These are phyloP conservation scores for Boletus fagicola DNA, from an alignment of 768 basidiomycete species.

Conservation along the genomic window DNA sequence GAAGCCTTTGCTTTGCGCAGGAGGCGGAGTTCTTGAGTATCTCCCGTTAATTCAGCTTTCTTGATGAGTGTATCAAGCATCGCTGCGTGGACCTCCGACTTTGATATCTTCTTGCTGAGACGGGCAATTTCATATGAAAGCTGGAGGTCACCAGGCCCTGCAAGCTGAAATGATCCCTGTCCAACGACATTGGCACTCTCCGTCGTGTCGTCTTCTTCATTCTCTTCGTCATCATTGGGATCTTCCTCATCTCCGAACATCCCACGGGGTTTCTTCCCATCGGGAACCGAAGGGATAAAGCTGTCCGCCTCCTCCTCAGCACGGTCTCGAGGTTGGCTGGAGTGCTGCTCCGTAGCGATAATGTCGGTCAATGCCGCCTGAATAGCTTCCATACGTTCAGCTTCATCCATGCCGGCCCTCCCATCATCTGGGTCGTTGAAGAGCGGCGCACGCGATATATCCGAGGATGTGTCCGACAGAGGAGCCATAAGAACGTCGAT, in stretches of 20 bases:
- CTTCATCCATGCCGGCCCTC: conserved; percentile 54
- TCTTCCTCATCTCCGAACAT: conserved; percentile 40
- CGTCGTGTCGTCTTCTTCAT: conserved; percentile 40
- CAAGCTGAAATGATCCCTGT: conserved; percentile 63
- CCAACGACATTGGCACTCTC: conserved; percentile 31
- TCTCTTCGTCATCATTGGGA: conserved; percentile 42
- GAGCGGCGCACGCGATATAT: conserved; percentile 66
- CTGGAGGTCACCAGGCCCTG: conserved; percentile 87
- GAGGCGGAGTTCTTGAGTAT: conserved; percentile 79
- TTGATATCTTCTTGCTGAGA: conserved; percentile 69
- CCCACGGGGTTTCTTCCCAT: conserved; percentile 29
- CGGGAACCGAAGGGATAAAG: conserved; percentile 6
- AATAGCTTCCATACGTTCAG: conserved; percentile 91
- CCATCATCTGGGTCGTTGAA: conserved; percentile 78
- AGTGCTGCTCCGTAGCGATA: conserved; percentile 76
- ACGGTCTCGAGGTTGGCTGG: conserved; percentile 20
- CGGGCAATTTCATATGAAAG: conserved; percentile 84
- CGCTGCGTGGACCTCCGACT: conserved; percentile 74
- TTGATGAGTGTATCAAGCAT: conserved; percentile 88
- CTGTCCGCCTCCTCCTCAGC: conserved; percentile 10
- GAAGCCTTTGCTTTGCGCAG: conserved; percentile 80
- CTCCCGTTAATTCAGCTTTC: conserved; percentile 93
- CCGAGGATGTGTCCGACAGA: conserved; percentile 47
- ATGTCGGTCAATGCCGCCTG: conserved; percentile 96
- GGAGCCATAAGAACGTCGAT: conserved; percentile 86